These are phyloP conservation scores for Fraxinus paxiana DNA, from an alignment of 305 asterid genomes.

Conservation along the genomic window DNA sequence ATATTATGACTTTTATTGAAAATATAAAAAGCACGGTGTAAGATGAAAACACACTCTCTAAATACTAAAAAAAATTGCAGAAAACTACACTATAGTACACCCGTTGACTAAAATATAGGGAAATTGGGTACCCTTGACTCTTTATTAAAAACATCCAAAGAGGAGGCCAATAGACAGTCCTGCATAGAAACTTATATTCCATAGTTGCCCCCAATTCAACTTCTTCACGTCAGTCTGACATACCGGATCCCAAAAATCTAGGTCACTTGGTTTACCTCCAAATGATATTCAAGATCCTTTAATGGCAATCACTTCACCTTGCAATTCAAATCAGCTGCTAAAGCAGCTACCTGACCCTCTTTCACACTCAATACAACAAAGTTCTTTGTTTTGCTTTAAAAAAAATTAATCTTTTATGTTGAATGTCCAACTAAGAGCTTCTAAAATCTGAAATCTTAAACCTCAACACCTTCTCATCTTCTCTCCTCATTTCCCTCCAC, in stretches of 20 bases:
- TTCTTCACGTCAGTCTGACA: not conserved
- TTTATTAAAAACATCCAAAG: not conserved
- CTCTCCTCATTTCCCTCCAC: not conserved
- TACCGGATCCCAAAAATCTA: not conserved
- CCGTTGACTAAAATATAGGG: too few relatives aligned
- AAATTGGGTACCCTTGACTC: not conserved
- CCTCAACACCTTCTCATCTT: not conserved
- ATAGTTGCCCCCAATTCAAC: not conserved
- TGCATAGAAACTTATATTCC: not conserved
- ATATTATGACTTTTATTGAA: not conserved
- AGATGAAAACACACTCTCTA: not conserved
- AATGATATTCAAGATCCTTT: not conserved
- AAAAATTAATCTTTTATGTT: not conserved
- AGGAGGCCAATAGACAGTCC: not conserved
- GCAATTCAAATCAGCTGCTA: not conserved
- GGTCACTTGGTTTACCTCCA: not conserved
- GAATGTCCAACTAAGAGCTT: not conserved
- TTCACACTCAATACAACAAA: not conserved
- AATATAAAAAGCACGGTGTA: not conserved
- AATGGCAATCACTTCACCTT: not conserved
- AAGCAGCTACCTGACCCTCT: not conserved
- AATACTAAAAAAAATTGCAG: not conserved
- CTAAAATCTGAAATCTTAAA: not conserved
- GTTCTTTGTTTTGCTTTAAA: not conserved
- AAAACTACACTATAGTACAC: too few relatives aligned